A percentile compares a stretch with the other conserved stretches of the same genome.
phyloP scores from a whole-genome alignment of 257 asterid species.

The Plantago ovata region DNA sequence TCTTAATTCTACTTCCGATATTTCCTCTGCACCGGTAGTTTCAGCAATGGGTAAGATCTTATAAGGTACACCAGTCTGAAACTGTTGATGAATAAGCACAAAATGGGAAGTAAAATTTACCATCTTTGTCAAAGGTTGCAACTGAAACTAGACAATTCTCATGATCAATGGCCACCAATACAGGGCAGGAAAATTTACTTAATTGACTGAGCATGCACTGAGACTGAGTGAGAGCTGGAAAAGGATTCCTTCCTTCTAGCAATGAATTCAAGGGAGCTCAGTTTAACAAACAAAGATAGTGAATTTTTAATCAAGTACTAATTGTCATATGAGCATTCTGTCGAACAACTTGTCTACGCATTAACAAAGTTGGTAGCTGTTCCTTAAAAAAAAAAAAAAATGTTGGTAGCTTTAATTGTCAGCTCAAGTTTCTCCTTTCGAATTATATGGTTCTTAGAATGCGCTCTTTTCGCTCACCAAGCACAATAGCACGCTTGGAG shows the following conservation, averaged over 20 bases:
- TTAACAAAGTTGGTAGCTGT: no score
- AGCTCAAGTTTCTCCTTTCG: no score
- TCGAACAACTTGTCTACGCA: no score
- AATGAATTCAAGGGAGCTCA: no score
- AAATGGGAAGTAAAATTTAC: conserved; percentile 64
- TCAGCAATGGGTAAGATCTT: conserved; percentile 17
- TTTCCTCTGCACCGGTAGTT: conserved; percentile 35
- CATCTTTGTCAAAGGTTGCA: conserved; percentile 36
- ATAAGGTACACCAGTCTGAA: conserved; percentile 27
- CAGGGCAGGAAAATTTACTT: conserved; percentile 8
- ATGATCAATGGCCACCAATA: conserved; percentile 12
- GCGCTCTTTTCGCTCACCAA: no score
- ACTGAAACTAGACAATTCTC: conserved; percentile 55
- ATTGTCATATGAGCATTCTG: no score
- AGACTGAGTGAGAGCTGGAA: conserved; percentile 30
- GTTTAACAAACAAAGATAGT: no score
- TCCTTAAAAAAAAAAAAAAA: no score
- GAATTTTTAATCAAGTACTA: no score
- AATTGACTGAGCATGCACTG: conserved; percentile 31
- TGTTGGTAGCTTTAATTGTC: no score
- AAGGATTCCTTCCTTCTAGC: conserved; percentile 35
- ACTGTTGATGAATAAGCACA: conserved; percentile 73
- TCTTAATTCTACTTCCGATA: conserved; percentile 48
- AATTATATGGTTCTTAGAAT: no score
- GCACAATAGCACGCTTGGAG: no score